Evolutionary conservation across 2,329 filamentous ascomycete species (phyloP), one percentile per base, ranked within the genome.

Genomic region (Teratosphaeria nubilosa): DNA sequence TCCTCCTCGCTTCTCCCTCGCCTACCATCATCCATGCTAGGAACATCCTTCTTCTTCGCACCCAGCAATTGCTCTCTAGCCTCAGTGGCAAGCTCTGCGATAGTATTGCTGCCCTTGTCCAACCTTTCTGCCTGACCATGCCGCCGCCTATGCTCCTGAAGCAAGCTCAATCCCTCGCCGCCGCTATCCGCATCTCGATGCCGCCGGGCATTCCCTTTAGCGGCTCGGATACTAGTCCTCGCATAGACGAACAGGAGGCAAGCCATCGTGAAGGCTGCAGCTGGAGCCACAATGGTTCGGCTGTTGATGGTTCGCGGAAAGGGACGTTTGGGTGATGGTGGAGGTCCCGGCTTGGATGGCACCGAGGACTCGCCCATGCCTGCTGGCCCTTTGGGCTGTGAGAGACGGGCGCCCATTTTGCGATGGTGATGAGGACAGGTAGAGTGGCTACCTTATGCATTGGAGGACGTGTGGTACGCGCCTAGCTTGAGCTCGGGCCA

Each of bases 221-320:
- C 86, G 25, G 84, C 81, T 60, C 80, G 77, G 61, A 88, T 88
- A 25, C 82, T 85, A 9, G 80, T 85, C 55, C 85, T 75, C 30
- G 84, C 77, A 72, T 88, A 88, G 34, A 80, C 73, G 70, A 81
- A 82, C 32, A 85, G 77, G 24, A 86, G 68, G 54, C 79, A 71
- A 16, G 82, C 83, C 82, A 86, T 85, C 14, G 80, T 80, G 62
- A 84, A 76, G 27, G 82, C 82, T n/a, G 82, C 82, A n/a, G 83
- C 75, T 5, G 83, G 83, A 2, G 82, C 82, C 59, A 81, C 78
- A 41, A 84, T 66, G 4, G 78, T 82, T 4, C 70, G 64, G 34
- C 65, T 63, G 59, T 73, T 72, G 66, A 71, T 65, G 24, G 60
- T 62, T 2, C 64, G 69, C 50, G 65, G 64, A 22, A 66, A 64